These are phyloP conservation scores for Diaporthe eres DNA, from an alignment of 2,329 filamentous ascomycete genomes.

Conservation along the genomic window DNA sequence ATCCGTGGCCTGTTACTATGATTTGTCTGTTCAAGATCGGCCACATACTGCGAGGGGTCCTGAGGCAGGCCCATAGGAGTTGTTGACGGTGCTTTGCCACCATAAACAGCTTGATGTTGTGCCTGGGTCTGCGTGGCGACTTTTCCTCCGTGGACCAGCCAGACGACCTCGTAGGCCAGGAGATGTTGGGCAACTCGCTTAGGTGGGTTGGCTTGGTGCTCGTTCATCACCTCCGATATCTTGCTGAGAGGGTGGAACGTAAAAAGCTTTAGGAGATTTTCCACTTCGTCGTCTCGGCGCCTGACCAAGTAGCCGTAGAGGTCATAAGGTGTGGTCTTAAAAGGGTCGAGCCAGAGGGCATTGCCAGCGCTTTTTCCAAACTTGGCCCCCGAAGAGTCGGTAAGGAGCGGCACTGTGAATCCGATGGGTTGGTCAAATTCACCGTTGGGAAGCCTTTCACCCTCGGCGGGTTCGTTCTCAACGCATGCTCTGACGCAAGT, in stretches of 20 bases:
- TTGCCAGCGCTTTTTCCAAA: conserved; percentile 97
- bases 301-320: conserved; percentile 93
- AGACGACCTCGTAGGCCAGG: conserved; percentile 85
- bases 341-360: conserved; percentile 90
- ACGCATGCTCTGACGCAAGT: conserved; percentile 85
- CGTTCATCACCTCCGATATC: conserved; percentile 77
- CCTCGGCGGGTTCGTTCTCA: conserved; percentile 65
- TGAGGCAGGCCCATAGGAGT: conserved; percentile 18
- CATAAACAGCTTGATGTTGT: conserved; percentile 67
- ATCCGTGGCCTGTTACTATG: conserved; percentile 64
- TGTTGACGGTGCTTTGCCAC: conserved; percentile 44
- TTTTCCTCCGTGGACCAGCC: conserved; percentile 80
- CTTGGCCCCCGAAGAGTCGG: conserved; percentile 87
- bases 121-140: conserved; percentile 74
- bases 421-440: conserved; percentile 77
- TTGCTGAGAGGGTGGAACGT: conserved; percentile 83
- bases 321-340: conserved; percentile 86
- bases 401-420: conserved; percentile 91
- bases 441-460: conserved; percentile 55
- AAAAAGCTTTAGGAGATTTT: conserved; percentile 87
- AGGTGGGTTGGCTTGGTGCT: conserved; percentile 77
- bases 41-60: conserved; percentile 42
- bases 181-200: conserved; percentile 85
- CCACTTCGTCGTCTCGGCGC: conserved; percentile 84
- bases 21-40: conserved; percentile 43